Evolutionary conservation across 306 rosid genomes (phyloP).

Genomic region (Castanea crenata): DNA sequence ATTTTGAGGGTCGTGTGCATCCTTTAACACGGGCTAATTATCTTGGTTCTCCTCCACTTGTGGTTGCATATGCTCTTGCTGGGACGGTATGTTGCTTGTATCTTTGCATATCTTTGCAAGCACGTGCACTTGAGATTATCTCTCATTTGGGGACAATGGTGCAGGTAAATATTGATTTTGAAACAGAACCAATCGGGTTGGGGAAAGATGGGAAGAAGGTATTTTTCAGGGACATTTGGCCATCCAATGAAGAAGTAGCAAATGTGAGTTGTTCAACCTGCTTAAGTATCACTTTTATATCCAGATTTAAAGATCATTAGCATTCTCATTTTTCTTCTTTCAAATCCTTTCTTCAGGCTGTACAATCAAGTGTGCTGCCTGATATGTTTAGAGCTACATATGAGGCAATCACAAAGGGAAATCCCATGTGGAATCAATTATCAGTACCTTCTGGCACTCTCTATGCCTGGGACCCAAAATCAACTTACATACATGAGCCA

Average conservation of each 20-base stretch:
- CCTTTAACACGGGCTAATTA: constrained; percentile 95
- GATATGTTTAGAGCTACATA: constrained; percentile 90
- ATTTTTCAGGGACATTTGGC: constrained; percentile 91
- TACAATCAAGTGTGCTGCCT: constrained; percentile 89
- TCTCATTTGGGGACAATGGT: constrained; percentile 32
- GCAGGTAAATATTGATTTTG: constrained; percentile 92
- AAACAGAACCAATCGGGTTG: constrained; percentile 70
- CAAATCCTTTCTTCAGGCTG: constrained; percentile 58
- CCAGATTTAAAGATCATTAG: constrained; percentile 5
- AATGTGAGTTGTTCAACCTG: constrained; percentile 42
- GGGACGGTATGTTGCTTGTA: constrained; percentile 71
- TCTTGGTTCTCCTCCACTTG: constrained; percentile 99
- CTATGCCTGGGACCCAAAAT: constrained; percentile 81
- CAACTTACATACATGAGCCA: constrained; percentile 91
- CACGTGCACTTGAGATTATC: constrained; percentile 13
- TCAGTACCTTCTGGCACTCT: constrained; percentile 85
- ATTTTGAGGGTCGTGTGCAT: constrained; percentile 97
- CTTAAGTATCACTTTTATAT: constrained; percentile 17
- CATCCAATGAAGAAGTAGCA: constrained; percentile 84
- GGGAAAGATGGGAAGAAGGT: constrained; percentile 71
- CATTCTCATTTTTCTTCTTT: constrained; percentile 6
- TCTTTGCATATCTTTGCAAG: constrained; percentile 2
- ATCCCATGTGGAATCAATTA: constrained; percentile 85
- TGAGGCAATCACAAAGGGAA: constrained; percentile 90
- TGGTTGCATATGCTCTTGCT: constrained; percentile 96